phyloP scores from a whole-genome alignment of 345 rosid genomes.

The Citrus glauca region DNA sequence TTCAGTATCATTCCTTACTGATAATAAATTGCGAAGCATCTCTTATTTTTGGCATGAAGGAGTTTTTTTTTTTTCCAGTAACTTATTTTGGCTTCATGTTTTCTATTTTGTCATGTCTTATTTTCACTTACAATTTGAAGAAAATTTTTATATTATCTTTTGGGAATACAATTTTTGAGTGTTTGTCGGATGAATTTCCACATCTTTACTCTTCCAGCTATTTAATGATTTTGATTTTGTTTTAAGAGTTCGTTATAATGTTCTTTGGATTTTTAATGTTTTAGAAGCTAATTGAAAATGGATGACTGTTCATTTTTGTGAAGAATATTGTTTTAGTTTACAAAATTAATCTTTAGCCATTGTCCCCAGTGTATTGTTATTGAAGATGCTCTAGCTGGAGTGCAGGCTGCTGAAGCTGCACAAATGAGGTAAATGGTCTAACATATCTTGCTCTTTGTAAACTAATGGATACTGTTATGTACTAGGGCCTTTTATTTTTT shows the following conservation, averaged over 20 bases:
- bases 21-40: neutral
- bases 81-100: neutral
- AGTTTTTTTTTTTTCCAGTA: neutral
- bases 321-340: neutral
- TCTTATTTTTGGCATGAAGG: neutral
- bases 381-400: constrained; percentile 97
- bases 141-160: neutral
- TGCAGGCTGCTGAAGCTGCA: constrained; percentile 95
- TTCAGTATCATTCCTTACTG: neutral
- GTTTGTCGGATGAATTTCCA: neutral
- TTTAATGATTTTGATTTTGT: neutral
- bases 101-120: neutral
- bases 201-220: neutral
- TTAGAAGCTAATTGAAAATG: neutral
- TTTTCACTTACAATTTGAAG: neutral
- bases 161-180: neutral
- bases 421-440: constrained; percentile 67
- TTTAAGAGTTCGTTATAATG: neutral
- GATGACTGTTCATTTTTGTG: neutral
- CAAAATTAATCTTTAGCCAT: constrained; percentile 10
- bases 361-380: constrained; percentile 72
- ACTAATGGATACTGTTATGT: neutral
- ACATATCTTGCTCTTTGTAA: constrained; percentile 9
- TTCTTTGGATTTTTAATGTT: neutral
- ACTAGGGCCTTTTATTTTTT: neutral